Base-by-base conservation (phyloP, 2,329 filamentous ascomycete genomes). In the Colletotrichum shisoi region DNA sequence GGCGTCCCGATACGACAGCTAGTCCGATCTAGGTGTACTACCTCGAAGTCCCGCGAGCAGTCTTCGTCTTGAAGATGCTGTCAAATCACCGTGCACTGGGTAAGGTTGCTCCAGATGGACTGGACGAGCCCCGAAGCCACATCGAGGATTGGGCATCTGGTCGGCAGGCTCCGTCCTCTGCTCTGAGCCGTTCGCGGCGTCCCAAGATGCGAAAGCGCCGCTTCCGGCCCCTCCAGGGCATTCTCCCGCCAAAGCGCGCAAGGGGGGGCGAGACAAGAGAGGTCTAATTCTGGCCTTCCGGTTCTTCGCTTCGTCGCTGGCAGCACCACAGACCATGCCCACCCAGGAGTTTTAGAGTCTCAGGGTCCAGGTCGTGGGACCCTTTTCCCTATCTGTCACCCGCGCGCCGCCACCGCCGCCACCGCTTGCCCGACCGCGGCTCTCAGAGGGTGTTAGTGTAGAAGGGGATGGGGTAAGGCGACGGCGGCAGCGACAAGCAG, bases 41-140 rank as follows among this genome's bases (percentile, higher is more conserved):
- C 40, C 12, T 42, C 37, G 27, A 3, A 12, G 37, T 45, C n/a
- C n/a, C 34, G 49, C 27, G n/a, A 34, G 12, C 27, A 57, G 27
- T 21, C 13, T 13, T 13, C 34, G 24, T 46, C 11, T 31, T 57
- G n/a, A 34, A 57, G n/a, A 46, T 57, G 12, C 19, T n/a, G 15
- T n/a, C n/a, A 19, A 24, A 31, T 13, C 42, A 45, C 31, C 27
- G 27, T 42, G 45, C 34, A 49, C 15, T n/a, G 19, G 42, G n/a
- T 15, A 46, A 37, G 40, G 31, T 40, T 40, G 59, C 31, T 54
- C n/a, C 13, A 34, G 37, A 27, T 45, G 24, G 53, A 37, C 39
- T 53, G 24, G 52, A 27, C 59, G 40, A 62, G 59, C 39, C n/a
- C 39, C 46, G 40, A 44, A 46, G 59, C 59, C 39, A 57, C 54